These are phyloP conservation scores for Theobroma cacao DNA, from an alignment of 345 rosid genomes.

Conservation along the genomic window DNA sequence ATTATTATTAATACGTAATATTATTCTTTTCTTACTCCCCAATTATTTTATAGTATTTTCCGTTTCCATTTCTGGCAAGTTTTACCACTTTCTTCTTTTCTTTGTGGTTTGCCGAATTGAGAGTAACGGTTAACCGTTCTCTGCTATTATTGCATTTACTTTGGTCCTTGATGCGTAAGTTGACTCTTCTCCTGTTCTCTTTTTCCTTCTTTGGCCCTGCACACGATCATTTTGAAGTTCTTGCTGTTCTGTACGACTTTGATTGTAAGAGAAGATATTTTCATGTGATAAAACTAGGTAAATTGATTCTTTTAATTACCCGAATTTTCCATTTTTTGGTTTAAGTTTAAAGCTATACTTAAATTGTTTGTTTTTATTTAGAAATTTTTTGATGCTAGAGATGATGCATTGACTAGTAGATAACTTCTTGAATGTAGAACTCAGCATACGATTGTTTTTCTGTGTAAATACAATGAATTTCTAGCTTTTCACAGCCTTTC, in stretches of 20 bases:
- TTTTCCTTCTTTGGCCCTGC: background rate
- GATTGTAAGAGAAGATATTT: background rate
- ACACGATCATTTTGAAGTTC: background rate
- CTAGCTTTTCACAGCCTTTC: background rate
- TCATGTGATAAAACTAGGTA: background rate
- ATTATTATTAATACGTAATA: background rate
- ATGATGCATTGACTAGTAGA: background rate
- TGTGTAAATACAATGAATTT: background rate
- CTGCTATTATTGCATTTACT: background rate
- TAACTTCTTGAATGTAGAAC: background rate
- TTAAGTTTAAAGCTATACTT: background rate
- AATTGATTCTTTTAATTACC: background rate
- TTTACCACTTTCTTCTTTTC: conserved; percentile 24
- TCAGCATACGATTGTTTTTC: background rate
- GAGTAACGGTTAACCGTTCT: background rate
- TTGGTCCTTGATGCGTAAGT: conserved; percentile 3
- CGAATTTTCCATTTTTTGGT: background rate
- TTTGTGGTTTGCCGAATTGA: background rate
- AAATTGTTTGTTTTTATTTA: background rate
- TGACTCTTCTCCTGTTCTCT: too few species aligned
- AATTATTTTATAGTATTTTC: conserved; percentile 21
- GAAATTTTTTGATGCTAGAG: background rate
- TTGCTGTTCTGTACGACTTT: background rate
- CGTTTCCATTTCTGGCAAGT: conserved; percentile 34
- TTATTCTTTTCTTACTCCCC: background rate